phyloP scores from a whole-genome alignment of 352 stramenopile species.

The Pythium dissotocum region DNA sequence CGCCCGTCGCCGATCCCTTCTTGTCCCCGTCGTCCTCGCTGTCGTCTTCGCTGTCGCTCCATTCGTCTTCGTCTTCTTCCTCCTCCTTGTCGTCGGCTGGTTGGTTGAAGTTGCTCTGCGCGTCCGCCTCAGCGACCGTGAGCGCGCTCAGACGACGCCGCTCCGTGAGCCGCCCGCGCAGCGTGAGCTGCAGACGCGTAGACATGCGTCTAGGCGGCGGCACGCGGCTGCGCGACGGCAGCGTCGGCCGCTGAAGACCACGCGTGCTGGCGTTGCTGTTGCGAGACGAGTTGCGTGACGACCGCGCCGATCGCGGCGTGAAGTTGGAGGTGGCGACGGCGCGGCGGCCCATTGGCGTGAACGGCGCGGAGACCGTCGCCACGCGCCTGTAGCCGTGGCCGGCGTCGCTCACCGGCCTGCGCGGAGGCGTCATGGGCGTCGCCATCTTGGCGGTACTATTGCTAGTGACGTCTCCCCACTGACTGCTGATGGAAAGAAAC shows the following conservation, averaged over 20 bases:
- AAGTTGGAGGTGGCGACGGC: background rate
- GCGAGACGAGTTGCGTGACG: background rate
- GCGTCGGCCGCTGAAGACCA: background rate
- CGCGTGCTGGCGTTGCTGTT: background rate
- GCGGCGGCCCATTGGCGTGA: background rate
- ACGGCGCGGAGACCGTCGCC: background rate
- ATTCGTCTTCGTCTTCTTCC: conserved; percentile 1
- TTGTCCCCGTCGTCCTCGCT: background rate
- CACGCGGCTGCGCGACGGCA: background rate
- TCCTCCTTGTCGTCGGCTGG: background rate
- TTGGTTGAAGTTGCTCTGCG: background rate
- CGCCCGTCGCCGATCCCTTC: background rate
- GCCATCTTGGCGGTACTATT: background rate
- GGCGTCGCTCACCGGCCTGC: conserved; percentile 1
- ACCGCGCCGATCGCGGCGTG: background rate
- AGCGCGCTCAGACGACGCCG: conserved; percentile 5
- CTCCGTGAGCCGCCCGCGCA: conserved; percentile 20
- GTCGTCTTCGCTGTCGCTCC: conserved; percentile 6
- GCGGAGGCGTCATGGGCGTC: background rate
- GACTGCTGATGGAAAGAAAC: background rate
- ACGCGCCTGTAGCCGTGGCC: background rate
- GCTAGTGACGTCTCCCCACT: background rate
- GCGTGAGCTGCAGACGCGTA: conserved; percentile 27
- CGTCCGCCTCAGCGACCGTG: background rate
- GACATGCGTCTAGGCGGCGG: conserved; percentile 25